Percentiles rank a stretch among this genome's conserved stretches.
phyloP scores from a whole-genome alignment of 805 yeast genomes.

The Debaryomyces prosopidis region DNA sequence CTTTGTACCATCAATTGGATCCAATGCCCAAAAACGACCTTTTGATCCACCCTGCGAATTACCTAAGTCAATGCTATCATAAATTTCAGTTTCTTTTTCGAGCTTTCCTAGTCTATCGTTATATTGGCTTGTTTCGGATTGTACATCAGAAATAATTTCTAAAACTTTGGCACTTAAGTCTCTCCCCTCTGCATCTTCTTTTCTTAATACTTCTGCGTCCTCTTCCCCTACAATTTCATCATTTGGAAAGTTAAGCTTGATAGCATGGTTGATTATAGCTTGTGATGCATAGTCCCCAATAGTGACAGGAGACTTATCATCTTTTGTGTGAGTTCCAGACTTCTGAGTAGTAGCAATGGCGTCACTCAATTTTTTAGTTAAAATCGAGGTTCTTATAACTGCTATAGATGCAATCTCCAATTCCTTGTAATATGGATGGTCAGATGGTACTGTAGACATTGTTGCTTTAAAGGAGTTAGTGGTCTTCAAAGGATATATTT shows the following conservation, averaged over 20 bases:
- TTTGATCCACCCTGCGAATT: slow-evolving; percentile 71
- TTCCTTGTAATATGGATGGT: slow-evolving; percentile 58
- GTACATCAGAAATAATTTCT: slow-evolving; percentile 55
- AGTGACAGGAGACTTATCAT: slow-evolving; percentile 93
- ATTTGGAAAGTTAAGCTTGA: slow-evolving; percentile 72
- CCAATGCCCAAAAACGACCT: slow-evolving; percentile 95
- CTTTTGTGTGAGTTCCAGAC: slow-evolving; percentile 68
- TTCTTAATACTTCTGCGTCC: slow-evolving; percentile 66
- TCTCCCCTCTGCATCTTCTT: slow-evolving; percentile 38
- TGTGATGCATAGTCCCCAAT: slow-evolving; percentile 96
- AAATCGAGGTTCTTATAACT: slow-evolving; percentile 79
- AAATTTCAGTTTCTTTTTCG: slow-evolving; percentile 47
- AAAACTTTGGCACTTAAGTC: slow-evolving; percentile 57
- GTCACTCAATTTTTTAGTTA: slow-evolving; percentile 70
- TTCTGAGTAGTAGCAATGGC: slow-evolving; percentile 44
- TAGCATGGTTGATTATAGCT: slow-evolving; percentile 84
- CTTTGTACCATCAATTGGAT: slow-evolving; percentile 97
- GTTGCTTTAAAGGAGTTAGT: neutral
- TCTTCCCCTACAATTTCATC: slow-evolving; percentile 93
- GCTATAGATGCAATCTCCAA: slow-evolving; percentile 82
- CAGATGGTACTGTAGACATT: slow-evolving; percentile 7
- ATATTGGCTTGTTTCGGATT: slow-evolving; percentile 39
- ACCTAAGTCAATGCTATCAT: slow-evolving; percentile 75
- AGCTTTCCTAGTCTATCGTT: slow-evolving; percentile 42
- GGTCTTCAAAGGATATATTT: neutral